Conservation (phyloP, 768 basidiomycete genomes). For the Tricholoma saponaceum region DNA sequence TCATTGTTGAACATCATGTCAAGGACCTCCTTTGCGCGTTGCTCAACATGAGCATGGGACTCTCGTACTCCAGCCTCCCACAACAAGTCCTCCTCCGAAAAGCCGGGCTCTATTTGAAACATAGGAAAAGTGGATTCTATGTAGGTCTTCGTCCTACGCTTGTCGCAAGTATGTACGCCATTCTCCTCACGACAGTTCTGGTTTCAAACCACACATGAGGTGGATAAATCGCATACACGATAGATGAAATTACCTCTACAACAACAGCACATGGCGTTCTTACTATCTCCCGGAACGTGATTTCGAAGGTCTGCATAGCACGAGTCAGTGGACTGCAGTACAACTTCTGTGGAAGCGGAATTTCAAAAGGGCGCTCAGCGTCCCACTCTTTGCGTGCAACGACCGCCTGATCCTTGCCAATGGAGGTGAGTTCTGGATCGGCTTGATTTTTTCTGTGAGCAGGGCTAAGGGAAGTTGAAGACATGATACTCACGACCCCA, state of each 20-base stretch:
- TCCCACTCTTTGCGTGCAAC: slow-evolving; percentile 44
- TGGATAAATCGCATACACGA: not conserved
- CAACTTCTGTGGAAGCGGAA: slow-evolving; percentile 51
- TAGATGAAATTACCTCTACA: slow-evolving; percentile 44
- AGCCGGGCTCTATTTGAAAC: slow-evolving; percentile 51
- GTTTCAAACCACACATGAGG: not conserved
- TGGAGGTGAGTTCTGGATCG: slow-evolving; percentile 58
- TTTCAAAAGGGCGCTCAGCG: slow-evolving; percentile 34
- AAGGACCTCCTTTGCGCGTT: slow-evolving; percentile 47
- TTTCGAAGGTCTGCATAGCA: slow-evolving; percentile 51
- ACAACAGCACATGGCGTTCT: slow-evolving; percentile 34
- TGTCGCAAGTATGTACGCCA: slow-evolving; percentile 70
- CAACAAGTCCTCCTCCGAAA: slow-evolving; percentile 59
- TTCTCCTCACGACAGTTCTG: slow-evolving; percentile 68
- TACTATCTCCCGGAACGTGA: slow-evolving; percentile 43
- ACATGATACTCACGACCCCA: slow-evolving; percentile 65
- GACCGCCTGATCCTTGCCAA: slow-evolving; percentile 55
- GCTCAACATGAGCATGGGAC: slow-evolving; percentile 37
- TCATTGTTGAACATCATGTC: slow-evolving; percentile 52
- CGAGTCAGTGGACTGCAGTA: slow-evolving; percentile 65
- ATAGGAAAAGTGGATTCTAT: slow-evolving; percentile 46
- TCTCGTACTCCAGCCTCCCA: slow-evolving; percentile 59
- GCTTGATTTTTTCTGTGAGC: slow-evolving; percentile 26
- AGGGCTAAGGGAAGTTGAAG: not conserved
- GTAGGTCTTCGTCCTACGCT: slow-evolving; percentile 44